Conservation (phyloP, 1,284 basidiomycete species). For the Melampsora americana region DNA sequence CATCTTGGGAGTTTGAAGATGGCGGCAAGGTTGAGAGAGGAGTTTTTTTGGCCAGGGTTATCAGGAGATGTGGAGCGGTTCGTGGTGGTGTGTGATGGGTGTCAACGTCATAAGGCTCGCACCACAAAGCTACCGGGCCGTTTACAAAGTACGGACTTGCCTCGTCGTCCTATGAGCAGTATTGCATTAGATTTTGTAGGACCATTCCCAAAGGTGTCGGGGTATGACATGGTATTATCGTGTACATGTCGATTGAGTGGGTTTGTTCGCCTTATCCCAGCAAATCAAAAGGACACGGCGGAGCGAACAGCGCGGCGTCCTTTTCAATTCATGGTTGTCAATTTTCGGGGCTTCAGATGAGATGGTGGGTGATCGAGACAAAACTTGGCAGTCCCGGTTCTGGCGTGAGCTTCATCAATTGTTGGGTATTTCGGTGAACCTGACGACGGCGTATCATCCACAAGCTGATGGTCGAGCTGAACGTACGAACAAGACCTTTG, state of each 20-base stretch:
- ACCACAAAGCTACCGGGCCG: slow-evolving; percentile 15
- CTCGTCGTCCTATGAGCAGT: not conserved
- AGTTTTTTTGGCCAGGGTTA: slow-evolving; percentile 11
- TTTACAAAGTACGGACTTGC: not conserved
- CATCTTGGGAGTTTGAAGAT: not conserved
- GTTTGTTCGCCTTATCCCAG: not conserved
- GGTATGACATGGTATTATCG: not conserved
- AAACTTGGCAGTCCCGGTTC: not conserved
- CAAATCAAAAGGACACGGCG: not conserved
- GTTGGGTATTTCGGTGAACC: no score
- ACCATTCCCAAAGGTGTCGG: not conserved
- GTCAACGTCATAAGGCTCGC: not conserved
- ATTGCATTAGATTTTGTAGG: not conserved
- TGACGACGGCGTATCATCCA: not conserved
- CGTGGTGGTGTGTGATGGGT: not conserved
- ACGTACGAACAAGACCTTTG: slow-evolving; percentile 4
- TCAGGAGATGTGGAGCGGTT: not conserved
- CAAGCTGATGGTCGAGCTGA: slow-evolving; percentile 5
- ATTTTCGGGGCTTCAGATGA: not conserved
- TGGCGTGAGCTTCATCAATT: not conserved
- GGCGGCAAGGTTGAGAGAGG: not conserved
- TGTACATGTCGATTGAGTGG: not conserved
- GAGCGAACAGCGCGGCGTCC: not conserved
- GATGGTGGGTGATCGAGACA: slow-evolving; percentile 1
- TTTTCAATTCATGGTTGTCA: not conserved